phyloP scores from a whole-genome alignment of 2,329 filamentous ascomycete genomes.

The Ceratocystis papillata region DNA sequence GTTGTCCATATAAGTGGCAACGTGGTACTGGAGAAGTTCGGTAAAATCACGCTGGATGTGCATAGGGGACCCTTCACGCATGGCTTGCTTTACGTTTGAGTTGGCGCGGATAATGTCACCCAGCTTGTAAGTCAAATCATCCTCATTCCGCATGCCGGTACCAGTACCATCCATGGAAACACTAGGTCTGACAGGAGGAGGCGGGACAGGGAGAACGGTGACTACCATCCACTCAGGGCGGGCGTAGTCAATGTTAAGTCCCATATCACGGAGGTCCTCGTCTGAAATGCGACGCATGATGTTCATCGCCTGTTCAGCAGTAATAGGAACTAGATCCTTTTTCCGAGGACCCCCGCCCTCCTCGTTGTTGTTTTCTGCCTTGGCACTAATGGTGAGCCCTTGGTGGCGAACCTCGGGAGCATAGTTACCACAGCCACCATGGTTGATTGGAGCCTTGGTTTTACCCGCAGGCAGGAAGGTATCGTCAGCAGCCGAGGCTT shows the following conservation, averaged over 20 bases:
- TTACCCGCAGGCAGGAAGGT: conserved; percentile 53
- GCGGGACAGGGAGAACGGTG: conserved; percentile 87
- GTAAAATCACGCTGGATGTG: conserved; percentile 90
- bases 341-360: conserved; percentile 37
- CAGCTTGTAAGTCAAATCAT: conserved; percentile 98
- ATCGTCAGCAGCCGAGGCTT: conserved; percentile 57
- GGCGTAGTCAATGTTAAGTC: conserved; percentile 87
- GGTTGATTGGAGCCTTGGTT: conserved; percentile 43
- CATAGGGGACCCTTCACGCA: conserved; percentile 79
- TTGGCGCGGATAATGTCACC: conserved; percentile 98
- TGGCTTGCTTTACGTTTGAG: conserved; percentile 81
- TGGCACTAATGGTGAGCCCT: conserved; percentile 59
- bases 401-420: conserved; percentile 83
- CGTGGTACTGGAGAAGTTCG: conserved; percentile 86
- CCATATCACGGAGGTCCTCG: conserved; percentile 73
- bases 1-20: conserved; percentile 99
- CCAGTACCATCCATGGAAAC: conserved; percentile 94
- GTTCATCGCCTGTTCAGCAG: conserved; percentile 70
- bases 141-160: conserved; percentile 86
- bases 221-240: conserved; percentile 98
- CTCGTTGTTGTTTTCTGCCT: conserved; percentile 58
- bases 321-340: conserved; percentile 71
- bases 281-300: conserved; percentile 79
- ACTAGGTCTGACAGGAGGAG: conserved; percentile 88
- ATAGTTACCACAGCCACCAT: conserved; percentile 87